Percentiles rank a stretch among this genome's conserved stretches.
These are phyloP conservation scores for Botrytis sinoallii DNA, from an alignment of 2,329 filamentous ascomycete genomes.

Conservation along the genomic window DNA sequence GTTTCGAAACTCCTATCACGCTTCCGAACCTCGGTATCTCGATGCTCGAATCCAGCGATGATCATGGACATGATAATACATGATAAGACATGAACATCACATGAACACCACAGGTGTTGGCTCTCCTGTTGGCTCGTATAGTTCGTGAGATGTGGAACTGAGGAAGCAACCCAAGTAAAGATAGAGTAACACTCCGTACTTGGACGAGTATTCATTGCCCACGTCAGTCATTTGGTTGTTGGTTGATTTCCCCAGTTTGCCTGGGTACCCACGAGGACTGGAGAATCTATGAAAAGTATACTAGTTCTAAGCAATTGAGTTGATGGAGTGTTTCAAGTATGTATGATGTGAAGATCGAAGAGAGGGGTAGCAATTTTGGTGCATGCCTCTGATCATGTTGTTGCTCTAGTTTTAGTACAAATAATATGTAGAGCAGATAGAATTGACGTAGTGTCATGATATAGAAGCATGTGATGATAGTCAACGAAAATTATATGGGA, in stretches of 20 bases:
- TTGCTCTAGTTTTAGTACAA: background rate
- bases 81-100: background rate
- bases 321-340: background rate
- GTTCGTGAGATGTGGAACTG: conserved; percentile 4
- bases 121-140: conserved; percentile 8
- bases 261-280: background rate
- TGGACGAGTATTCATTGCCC: conserved; percentile 6
- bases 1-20: background rate
- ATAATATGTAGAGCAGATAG: background rate
- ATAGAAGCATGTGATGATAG: background rate
- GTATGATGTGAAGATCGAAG: background rate
- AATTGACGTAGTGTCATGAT: background rate
- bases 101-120: conserved; percentile 1
- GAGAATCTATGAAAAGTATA: background rate
- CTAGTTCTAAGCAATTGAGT: background rate
- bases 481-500: background rate
- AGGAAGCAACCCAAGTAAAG: background rate
- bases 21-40: background rate
- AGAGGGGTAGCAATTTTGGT: background rate
- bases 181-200: background rate
- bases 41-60: conserved; percentile 4
- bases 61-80: conserved; percentile 5
- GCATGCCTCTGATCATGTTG: background rate
- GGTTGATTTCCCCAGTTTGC: background rate
- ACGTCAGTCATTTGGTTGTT: background rate